phyloP scores from a whole-genome alignment of 352 stramenopile species.

The Globisporangium takayamanum region DNA sequence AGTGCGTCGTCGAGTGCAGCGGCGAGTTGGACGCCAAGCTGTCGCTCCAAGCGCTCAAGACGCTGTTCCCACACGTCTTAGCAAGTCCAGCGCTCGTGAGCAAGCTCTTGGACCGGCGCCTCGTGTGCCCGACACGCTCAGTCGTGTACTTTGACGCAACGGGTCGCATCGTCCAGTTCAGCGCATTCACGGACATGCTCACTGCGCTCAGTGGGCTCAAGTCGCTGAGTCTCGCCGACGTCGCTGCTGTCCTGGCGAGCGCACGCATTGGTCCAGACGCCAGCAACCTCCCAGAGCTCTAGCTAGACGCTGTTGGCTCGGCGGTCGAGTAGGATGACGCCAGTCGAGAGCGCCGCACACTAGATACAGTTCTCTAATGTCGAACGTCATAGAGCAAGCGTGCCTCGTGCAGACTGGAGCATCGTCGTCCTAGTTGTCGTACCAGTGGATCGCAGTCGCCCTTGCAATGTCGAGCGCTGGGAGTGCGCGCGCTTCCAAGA shows the following conservation, averaged over 20 bases:
- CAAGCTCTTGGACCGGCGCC: slow-evolving; percentile 2
- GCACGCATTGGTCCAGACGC: slow-evolving; percentile 21
- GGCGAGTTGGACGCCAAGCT: slow-evolving; percentile 7
- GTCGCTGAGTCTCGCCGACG: slow-evolving; percentile 12
- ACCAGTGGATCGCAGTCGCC: slow-evolving; percentile 13
- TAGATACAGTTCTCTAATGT: no score
- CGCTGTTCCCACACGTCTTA: slow-evolving; percentile 11
- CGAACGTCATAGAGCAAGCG: no score
- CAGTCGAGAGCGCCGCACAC: no score
- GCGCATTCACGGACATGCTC: slow-evolving; percentile 31
- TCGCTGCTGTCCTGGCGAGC: slow-evolving; percentile 17
- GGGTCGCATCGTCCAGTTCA: slow-evolving; percentile 22
- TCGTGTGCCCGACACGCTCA: slow-evolving; percentile 21
- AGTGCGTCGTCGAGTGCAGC: slow-evolving; percentile 6
- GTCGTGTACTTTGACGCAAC: slow-evolving; percentile 24
- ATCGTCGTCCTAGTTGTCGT: no score
- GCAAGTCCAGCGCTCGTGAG: slow-evolving; percentile 2
- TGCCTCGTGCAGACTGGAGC: no score
- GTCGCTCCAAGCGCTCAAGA: slow-evolving; percentile 8
- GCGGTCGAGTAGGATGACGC: no score
- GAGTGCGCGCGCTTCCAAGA: slow-evolving; percentile 44
- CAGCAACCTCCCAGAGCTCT: slow-evolving; percentile 17
- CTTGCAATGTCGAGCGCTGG: slow-evolving; percentile 36
- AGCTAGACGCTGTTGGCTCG: no score
- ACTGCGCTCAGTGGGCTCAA: slow-evolving; percentile 21